A percentile compares a stretch with the other conserved stretches of the same genome.
These are phyloP conservation scores for Lavandula angustifolia DNA, from an alignment of 257 asterid genomes.

Conservation along the genomic window DNA sequence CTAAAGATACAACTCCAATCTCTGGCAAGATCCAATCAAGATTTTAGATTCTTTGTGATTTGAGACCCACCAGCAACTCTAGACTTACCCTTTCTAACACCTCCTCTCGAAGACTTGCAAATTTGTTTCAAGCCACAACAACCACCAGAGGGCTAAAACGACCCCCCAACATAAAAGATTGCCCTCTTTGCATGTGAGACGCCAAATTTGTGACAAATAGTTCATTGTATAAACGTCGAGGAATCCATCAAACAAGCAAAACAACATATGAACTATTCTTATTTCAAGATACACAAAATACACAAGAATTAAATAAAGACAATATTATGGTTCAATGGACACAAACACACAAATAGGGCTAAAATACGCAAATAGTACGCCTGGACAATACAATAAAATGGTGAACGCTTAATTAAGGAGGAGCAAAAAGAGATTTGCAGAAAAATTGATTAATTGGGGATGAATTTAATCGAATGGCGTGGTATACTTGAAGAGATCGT, in stretches of 20 bases:
- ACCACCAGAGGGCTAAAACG: too few species aligned
- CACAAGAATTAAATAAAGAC: too few species aligned
- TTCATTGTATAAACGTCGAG: too few species aligned
- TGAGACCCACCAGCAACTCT: neutral
- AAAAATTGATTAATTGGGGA: slow-evolving; percentile 2
- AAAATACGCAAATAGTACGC: neutral
- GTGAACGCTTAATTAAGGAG: neutral
- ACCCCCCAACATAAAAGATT: too few species aligned
- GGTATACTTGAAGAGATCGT: slow-evolving; percentile 21
- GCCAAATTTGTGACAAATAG: too few species aligned
- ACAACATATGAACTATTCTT: too few species aligned
- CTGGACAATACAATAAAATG: neutral
- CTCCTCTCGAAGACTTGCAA: neutral
- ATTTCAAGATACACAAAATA: too few species aligned
- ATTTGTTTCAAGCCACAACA: too few species aligned
- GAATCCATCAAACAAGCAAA: too few species aligned
- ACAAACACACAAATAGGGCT: neutral
- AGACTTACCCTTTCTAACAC: neutral
- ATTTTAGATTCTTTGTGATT: neutral
- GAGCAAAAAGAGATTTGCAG: neutral
- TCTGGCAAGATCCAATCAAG: slow-evolving; percentile 1
- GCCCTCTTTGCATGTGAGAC: too few species aligned
- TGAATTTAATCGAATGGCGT: neutral
- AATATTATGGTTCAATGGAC: too few species aligned
- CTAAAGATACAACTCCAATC: neutral